These are phyloP conservation scores for Neofusicoccum parvum DNA, from an alignment of 2,329 filamentous ascomycete species.

Conservation along the genomic window DNA sequence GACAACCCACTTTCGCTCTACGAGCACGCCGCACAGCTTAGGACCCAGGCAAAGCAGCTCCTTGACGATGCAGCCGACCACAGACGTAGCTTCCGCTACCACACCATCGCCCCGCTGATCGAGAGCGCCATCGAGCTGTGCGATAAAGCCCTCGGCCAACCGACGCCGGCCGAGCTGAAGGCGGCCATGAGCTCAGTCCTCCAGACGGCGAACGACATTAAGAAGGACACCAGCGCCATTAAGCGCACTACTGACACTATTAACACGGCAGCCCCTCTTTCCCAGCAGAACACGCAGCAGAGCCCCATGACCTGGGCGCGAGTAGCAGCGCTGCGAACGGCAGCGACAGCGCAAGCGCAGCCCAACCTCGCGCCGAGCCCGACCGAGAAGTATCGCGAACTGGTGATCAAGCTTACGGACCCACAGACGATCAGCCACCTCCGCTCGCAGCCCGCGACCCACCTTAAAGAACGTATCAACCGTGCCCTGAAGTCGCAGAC, in stretches of 20 bases:
- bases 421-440: not conserved
- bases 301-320: not conserved
- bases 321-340: slow-evolving; percentile 2
- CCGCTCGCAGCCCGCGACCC: not conserved
- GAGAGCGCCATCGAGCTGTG: not conserved
- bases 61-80: not conserved
- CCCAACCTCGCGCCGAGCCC: not conserved
- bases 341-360: not conserved
- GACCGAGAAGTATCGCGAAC: not conserved
- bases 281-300: not conserved
- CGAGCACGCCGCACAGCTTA: not conserved
- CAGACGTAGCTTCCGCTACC: not conserved
- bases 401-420: not conserved
- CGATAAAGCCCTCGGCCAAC: not conserved
- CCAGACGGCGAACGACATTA: not conserved
- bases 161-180: not conserved
- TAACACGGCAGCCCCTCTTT: not conserved
- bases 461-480: not conserved
- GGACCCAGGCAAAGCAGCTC: not conserved
- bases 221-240: slow-evolving; percentile 8
- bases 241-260: not conserved
- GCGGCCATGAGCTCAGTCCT: slow-evolving; percentile 3
- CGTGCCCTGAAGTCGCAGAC: not conserved
- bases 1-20: not conserved
- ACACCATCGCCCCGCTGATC: not conserved